Evolutionary conservation across 495 filamentous ascomycete species (phyloP), one percentile per base, ranked within the genome.

Genomic region (Penicillium macrosclerotiorum): DNA sequence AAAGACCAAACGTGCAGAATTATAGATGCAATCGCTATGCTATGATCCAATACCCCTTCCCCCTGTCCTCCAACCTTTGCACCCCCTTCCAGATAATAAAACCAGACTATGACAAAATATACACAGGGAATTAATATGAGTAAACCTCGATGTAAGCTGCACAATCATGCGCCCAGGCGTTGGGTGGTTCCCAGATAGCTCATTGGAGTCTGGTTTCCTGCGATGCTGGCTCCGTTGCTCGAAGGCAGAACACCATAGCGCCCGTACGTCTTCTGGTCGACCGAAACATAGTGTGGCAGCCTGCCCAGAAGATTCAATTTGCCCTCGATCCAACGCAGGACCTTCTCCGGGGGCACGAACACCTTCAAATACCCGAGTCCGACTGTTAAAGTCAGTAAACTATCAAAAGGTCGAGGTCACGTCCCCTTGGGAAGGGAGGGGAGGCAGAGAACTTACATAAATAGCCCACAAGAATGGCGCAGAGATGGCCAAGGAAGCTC

Each of bases 191-290:
- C 84, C 32, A 82, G 60, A 49, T 81, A 78, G 36, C 72, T 77
- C 68, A 85, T 65, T 1, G 80, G 73, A n/a, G 77, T 71, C 37
- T 65, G 62, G 29, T 38, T 56, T 20, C 31, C 62, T 59, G 36
- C 76, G 76, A n/a, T 52, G 60, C 18, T 46, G 17, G 53, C 51
- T 4, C 60, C 32, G 16, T 60, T 73, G 22, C 71, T 73, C 0
- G 81, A 80, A 2, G 90, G 90, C 16, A 96, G 69, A 13, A 96
- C 88, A 1, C 90, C 90, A 59, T 92, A 95, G 36, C 90, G 78
- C n/a, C 90, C 90, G 58, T 89, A 94, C n/a, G 86, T 94, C 78
- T 94, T 95, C 62, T 95, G 90, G 58, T 96, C 90, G 9, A 96
- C 81, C 14, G 86, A 90, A 12, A 96, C 83, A 57, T 94, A 96